Percentiles rank a stretch among this genome's conserved stretches.
phyloP scores from a whole-genome alignment of 2,329 filamentous ascomycete species.

The Colletotrichum eremochloae region DNA sequence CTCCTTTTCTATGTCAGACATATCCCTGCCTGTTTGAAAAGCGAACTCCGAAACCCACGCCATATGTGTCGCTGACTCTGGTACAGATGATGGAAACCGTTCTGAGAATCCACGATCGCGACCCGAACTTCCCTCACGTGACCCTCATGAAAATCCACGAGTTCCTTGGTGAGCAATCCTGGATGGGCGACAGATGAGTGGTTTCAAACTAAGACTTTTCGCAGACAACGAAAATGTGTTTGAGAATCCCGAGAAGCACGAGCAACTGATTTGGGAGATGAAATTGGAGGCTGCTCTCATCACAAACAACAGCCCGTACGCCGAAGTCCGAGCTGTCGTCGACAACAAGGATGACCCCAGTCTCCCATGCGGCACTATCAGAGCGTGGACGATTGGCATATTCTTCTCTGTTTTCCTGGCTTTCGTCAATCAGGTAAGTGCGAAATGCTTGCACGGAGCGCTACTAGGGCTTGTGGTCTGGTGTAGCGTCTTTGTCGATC shows the following conservation, averaged over 20 bases:
- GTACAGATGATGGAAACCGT: conserved; percentile 57
- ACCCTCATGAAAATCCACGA: conserved; percentile 57
- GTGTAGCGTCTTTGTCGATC: no score
- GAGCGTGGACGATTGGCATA: conserved; percentile 67
- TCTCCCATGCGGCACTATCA: conserved; percentile 66
- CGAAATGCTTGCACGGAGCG: neutral
- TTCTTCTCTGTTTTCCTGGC: conserved; percentile 63
- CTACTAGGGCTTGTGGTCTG: neutral
- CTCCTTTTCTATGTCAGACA: no score
- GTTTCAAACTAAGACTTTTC: neutral
- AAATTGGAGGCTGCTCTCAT: conserved; percentile 68
- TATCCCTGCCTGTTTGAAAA: no score
- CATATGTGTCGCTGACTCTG: neutral
- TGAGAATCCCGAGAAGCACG: conserved; percentile 60
- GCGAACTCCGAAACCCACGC: neutral
- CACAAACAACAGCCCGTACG: conserved; percentile 68
- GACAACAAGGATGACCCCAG: conserved; percentile 67
- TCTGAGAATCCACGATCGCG: conserved; percentile 56
- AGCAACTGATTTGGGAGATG: conserved; percentile 65
- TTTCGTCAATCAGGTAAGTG: conserved; percentile 63
- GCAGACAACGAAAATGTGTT: conserved; percentile 49
- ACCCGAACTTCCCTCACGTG: conserved; percentile 58
- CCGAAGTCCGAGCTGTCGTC: conserved; percentile 69
- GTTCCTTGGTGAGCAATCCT: conserved; percentile 58
- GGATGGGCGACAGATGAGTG: conserved; percentile 19